Evolutionary conservation across 305 asterid species (phyloP), one percentile per base, ranked within the genome.

Genomic region (Plantago coronopus): DNA sequence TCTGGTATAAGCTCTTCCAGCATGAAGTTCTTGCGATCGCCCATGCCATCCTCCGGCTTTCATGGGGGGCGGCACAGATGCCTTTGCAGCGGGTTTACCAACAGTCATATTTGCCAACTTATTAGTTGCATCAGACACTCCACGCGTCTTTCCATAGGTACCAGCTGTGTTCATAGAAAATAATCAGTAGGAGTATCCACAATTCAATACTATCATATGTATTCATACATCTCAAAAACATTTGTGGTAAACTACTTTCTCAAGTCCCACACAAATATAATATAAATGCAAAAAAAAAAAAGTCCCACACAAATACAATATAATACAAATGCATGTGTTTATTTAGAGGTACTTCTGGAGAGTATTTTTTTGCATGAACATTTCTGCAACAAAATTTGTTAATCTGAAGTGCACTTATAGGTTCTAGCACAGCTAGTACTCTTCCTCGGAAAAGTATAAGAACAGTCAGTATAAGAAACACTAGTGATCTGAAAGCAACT

Each of bases 11-110:
- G 62, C 57, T 78, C 83, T 73, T 62, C 77, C 83, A 0, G 81
- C 72, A 47, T 71, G 54, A 63, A 71, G 72, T 45, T 74, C 89
- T 68, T 79, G 87, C 17, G 96, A 75, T 57, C 80, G 79, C 45
- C 82, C 78, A 37, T 85, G 94, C 89, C 90, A 87, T 53, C 97
- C 97, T 72, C 99, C 99, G 40, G 96, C 97, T 76, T 87, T 89
- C 97, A 93, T 83, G 17, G 94, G 91, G 37, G 83, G 94, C 55
- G 88, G 86, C 44, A 72, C 72, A 22, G 78, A 74, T 29, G 77
- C 79, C 74, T 73, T 84, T 56, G 76, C 78, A 59, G 75, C 66
- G 11, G 76, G 73, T 60, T 82, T 74, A 49, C 78, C 68, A 44
- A 79, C 70, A 29, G 85, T 63, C 89, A 85, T 64, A 55, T 72